These are phyloP conservation scores for Venturiaceae sp. DNA, from an alignment of 2,329 filamentous ascomycete species.

Conservation along the genomic window DNA sequence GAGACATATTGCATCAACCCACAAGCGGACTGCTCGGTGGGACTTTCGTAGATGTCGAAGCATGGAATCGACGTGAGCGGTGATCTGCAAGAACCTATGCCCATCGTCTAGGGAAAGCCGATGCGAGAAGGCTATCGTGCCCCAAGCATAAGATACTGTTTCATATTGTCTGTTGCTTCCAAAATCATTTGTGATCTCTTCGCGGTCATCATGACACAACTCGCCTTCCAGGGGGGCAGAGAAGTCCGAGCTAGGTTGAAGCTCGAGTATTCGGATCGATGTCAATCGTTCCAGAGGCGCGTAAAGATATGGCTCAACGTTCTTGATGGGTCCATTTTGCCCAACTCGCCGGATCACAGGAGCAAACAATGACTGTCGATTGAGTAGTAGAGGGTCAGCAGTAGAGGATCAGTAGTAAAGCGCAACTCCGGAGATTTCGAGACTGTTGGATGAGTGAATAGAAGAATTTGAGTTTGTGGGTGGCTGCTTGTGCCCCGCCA, in stretches of 20 bases:
- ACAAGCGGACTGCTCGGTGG: neutral
- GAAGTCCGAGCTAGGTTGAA: neutral
- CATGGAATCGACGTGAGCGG: neutral
- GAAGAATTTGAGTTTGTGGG: no score
- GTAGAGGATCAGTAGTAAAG: no score
- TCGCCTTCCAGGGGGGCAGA: neutral
- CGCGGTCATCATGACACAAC: neutral
- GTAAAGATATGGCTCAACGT: neutral
- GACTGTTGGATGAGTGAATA: no score
- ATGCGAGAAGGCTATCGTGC: neutral
- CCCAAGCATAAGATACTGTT: neutral
- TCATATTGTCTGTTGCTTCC: neutral
- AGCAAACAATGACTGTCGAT: no score
- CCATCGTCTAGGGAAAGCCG: neutral
- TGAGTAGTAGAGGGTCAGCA: no score
- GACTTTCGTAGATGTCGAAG: neutral
- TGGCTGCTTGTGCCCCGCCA: no score
- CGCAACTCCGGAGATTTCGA: no score
- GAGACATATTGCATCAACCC: slow-evolving; percentile 1
- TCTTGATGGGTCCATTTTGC: neutral
- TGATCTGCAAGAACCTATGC: neutral
- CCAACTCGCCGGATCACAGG: no score
- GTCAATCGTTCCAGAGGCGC: neutral
- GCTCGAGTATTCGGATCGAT: neutral
- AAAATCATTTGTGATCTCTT: neutral